Base-by-base conservation (phyloP, 1,284 basidiomycete genomes). In the Cryptococcus jaspeensis region DNA sequence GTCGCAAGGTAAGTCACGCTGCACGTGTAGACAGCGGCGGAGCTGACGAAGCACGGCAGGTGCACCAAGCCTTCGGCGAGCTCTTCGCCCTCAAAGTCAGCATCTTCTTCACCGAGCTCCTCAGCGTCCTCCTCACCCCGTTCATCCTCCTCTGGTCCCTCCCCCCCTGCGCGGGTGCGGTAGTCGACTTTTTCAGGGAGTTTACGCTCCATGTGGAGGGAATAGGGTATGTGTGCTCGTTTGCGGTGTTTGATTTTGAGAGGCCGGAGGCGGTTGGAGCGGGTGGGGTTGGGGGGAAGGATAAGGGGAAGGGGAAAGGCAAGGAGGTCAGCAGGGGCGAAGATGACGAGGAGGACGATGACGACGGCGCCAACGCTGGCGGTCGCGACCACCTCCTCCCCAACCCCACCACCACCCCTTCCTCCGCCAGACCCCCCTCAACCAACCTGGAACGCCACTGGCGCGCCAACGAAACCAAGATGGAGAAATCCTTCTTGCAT, bases 181-280 rank as follows among this genome's bases (percentile, higher is more conserved):
- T 97, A 63, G 84, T 97, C 59, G 94, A 98, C 73, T 96, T 98
- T 72, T 96, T 97, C 82, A 84, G 92, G 47, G 93, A 97, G 78
- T 98, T 96, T 71, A 90, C 92, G 0, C 87, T 99, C 0, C 94
- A 98, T 74, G 89, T 99, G 35, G 94, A 97, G 65, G 92, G 93
- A 1, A 82, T 96, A 2, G 95, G 96, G 11, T 95, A 96, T 70
- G 91, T 99, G 9, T 99, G 96, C 74, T 92, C 89, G 59, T 99
- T 98, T 78, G 96, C 95, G 0, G 94, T 96, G 55, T 99, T 99
- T 73, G 93, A 98, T 75, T 97, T 98, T 76, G 86, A 92, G 74
- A 80, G 92, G 59, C 87, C 32, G 32, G 16, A 45, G 35, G 28
- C 28, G 9, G 28, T 32, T 32, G 28, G 28, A 5, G 28, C 5